Conservation (phyloP, 176 grass and related monocot species). For the Saccharum spontaneum region DNA sequence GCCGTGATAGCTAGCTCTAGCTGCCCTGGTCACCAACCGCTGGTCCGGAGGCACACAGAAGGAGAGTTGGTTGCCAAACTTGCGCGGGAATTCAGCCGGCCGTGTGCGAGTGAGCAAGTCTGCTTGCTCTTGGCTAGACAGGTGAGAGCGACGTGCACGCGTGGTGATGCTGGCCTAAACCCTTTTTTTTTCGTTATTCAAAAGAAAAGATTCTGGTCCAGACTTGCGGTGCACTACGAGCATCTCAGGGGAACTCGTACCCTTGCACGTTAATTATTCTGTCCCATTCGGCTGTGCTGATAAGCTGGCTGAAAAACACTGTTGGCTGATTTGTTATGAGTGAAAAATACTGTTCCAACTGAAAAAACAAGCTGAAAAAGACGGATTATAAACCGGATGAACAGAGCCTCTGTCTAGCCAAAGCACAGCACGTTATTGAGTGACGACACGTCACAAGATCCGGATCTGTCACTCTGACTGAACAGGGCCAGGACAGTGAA, state of each 20-base stretch:
- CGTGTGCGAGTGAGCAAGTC: background rate
- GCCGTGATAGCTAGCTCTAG: background rate
- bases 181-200: background rate
- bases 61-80: slow-evolving; percentile 27
- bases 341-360: too few relatives aligned
- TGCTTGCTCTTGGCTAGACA: background rate
- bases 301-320: too few relatives aligned
- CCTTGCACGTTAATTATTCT: background rate
- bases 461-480: background rate
- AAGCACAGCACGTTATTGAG: background rate
- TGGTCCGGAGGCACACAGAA: background rate
- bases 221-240: background rate
- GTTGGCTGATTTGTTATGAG: too few relatives aligned
- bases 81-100: background rate
- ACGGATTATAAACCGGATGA: too few relatives aligned
- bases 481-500: background rate
- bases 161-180: background rate
- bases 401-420: too few relatives aligned
- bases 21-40: slow-evolving; percentile 25
- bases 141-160: background rate
- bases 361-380: too few relatives aligned
- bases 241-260: background rate
- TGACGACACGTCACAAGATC: too few relatives aligned
- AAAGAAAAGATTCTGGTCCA: background rate
- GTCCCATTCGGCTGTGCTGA: too few relatives aligned